Conservation (phyloP, 2,329 filamentous ascomycete genomes). For the Penicillium sp. region DNA sequence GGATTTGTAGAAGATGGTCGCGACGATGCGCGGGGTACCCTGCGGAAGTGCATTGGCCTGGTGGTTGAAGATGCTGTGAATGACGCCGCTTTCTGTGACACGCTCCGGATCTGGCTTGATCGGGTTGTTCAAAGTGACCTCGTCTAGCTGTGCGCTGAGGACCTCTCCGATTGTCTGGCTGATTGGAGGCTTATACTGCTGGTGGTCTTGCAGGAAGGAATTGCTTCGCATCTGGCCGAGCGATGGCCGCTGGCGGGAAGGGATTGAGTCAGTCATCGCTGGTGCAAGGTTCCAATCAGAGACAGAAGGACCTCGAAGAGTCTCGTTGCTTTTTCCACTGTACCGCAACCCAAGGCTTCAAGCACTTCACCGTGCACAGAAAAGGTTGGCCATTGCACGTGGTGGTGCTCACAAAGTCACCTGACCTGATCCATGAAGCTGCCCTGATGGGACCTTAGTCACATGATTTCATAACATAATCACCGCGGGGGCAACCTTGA, state of each 20-base stretch:
- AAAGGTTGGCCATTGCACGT: slow-evolving; percentile 10
- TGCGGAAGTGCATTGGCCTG: slow-evolving; percentile 41
- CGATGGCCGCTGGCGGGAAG: slow-evolving; percentile 42
- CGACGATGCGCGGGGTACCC: slow-evolving; percentile 47
- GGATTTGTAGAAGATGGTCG: slow-evolving; percentile 53
- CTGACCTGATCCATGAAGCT: background rate
- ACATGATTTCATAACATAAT: background rate
- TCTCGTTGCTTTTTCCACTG: background rate
- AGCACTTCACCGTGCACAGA: slow-evolving; percentile 1
- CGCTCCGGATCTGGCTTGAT: slow-evolving; percentile 42
- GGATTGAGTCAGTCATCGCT: slow-evolving; percentile 33
- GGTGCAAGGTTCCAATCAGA: background rate
- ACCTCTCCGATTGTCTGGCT: slow-evolving; percentile 41
- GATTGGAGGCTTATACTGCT: slow-evolving; percentile 48
- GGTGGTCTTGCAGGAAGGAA: slow-evolving; percentile 51
- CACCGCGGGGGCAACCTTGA: background rate
- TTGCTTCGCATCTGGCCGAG: slow-evolving; percentile 47
- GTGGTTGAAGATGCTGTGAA: slow-evolving; percentile 49
- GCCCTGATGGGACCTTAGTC: too few species aligned
- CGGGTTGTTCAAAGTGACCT: slow-evolving; percentile 37
- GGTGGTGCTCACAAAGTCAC: slow-evolving; percentile 6
- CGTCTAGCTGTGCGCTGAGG: slow-evolving; percentile 33
- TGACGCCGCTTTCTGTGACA: slow-evolving; percentile 49
- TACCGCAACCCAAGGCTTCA: background rate
- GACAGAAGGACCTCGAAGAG: background rate